Conservation (phyloP, 2,329 filamentous ascomycete species). For the Aspergillus terreus region DNA sequence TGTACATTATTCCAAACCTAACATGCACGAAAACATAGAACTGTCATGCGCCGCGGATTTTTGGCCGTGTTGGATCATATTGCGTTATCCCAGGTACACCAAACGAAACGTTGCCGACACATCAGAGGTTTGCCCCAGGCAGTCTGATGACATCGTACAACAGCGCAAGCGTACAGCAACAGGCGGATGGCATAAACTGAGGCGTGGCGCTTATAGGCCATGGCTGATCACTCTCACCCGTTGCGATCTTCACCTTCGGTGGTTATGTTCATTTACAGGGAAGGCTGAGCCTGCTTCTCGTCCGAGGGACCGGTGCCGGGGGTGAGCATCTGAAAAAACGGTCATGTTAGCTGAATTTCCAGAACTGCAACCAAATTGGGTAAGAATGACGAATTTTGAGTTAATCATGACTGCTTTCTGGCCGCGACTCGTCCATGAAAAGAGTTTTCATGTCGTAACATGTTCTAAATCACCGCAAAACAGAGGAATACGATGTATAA, state of each 20-base stretch:
- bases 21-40: neutral
- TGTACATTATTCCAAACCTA: conserved; percentile 2
- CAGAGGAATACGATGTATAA: neutral
- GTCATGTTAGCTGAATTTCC: conserved; percentile 13
- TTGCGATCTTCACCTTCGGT: conserved; percentile 18
- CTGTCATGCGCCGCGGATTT: neutral
- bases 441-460: conserved; percentile 3
- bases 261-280: conserved; percentile 33
- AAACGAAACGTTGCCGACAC: neutral
- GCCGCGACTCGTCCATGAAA: neutral
- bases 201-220: conserved; percentile 6
- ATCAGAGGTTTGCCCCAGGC: conserved; percentile 8
- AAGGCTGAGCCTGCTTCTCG: conserved; percentile 29
- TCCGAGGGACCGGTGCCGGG: conserved; percentile 29
- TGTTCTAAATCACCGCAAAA: neutral
- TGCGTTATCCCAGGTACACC: neutral
- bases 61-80: too few relatives aligned
- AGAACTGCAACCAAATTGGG: neutral
- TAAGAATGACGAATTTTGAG: neutral
- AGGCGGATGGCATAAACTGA: conserved; percentile 7
- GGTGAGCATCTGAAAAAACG: conserved; percentile 37
- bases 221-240: conserved; percentile 12
- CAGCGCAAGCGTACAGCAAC: conserved; percentile 5
- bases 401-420: neutral
- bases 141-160: conserved; percentile 5